These are phyloP conservation scores for Dioscorea dumetorum DNA, from an alignment of 106 monocot species.

Conservation along the genomic window DNA sequence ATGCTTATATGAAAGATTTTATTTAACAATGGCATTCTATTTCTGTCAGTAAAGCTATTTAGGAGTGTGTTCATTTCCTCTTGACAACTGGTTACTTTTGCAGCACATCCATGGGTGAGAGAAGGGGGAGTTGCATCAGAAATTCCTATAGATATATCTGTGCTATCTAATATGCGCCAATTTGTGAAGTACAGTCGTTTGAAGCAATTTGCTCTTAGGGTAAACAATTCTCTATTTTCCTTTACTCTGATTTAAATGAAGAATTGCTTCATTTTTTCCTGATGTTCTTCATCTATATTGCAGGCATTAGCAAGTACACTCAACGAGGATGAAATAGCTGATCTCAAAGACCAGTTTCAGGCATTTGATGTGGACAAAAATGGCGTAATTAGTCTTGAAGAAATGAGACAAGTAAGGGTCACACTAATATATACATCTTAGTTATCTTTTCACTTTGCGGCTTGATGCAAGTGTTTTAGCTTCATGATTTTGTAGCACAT, in stretches of 20 bases:
- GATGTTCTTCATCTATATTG: not conserved
- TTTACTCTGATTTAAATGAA: not conserved
- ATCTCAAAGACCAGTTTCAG: conserved; percentile 86
- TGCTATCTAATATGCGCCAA: conserved; percentile 72
- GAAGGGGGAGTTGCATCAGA: conserved; percentile 87
- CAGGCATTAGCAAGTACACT: conserved; percentile 95
- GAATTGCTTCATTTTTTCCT: not conserved
- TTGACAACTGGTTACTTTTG: not conserved
- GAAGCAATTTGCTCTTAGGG: conserved; percentile 94
- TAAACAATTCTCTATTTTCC: conserved; percentile 17
- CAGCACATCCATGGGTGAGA: conserved; percentile 97
- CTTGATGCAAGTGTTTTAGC: too few species aligned
- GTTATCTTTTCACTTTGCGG: too few species aligned
- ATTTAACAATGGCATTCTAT: not conserved
- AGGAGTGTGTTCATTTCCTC: not conserved
- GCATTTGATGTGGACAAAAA: conserved; percentile 94
- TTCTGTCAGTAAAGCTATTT: not conserved
- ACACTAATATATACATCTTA: not conserved
- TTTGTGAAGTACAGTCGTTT: conserved; percentile 90
- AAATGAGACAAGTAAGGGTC: conserved; percentile 86
- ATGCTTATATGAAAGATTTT: too few species aligned
- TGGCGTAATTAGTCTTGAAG: conserved; percentile 87
- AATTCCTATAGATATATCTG: conserved; percentile 92
- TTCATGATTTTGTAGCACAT: too few species aligned
- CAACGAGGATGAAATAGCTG: conserved; percentile 71